Evolutionary conservation across 345 rosid species (phyloP).

Genomic region (Ceriops tagal): DNA sequence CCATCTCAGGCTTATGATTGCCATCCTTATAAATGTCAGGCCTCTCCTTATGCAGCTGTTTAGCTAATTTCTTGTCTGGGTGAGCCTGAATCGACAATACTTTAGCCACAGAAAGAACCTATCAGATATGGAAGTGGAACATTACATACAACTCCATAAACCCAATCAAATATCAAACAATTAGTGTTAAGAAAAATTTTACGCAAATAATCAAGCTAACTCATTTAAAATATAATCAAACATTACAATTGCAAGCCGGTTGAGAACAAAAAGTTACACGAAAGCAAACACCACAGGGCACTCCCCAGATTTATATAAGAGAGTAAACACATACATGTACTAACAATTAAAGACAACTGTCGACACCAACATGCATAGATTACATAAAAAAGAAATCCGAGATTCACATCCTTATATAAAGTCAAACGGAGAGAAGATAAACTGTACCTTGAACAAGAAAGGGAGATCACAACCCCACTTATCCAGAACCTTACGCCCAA

Average conservation of each 20-base stretch:
- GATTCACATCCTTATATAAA: not conserved
- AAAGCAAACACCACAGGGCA: too few relatives aligned
- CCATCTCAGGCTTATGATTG: constrained; percentile 99
- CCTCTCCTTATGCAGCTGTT: constrained; percentile 61
- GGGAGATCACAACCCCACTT: constrained; percentile 99
- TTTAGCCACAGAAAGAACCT: constrained; percentile 93
- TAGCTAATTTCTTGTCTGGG: constrained; percentile 83
- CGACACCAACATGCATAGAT: not conserved
- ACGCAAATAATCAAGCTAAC: not conserved
- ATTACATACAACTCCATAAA: not conserved
- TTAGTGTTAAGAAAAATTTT: not conserved
- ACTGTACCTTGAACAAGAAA: constrained; percentile 79
- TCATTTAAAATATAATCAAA: not conserved
- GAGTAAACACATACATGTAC: too few relatives aligned
- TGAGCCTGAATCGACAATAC: constrained; percentile 95
- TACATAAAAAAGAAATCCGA: not conserved
- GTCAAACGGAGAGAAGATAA: not conserved
- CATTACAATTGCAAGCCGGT: not conserved
- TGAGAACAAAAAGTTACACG: not conserved
- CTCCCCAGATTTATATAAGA: too few relatives aligned
- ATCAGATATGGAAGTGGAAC: constrained; percentile 9
- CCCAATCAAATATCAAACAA: not conserved
- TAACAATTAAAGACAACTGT: not conserved
- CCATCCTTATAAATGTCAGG: constrained; percentile 81
- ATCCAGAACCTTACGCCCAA: constrained; percentile 66